Evolutionary conservation across 805 yeast species (phyloP).

Genomic region (Candida sakaeoensis): DNA sequence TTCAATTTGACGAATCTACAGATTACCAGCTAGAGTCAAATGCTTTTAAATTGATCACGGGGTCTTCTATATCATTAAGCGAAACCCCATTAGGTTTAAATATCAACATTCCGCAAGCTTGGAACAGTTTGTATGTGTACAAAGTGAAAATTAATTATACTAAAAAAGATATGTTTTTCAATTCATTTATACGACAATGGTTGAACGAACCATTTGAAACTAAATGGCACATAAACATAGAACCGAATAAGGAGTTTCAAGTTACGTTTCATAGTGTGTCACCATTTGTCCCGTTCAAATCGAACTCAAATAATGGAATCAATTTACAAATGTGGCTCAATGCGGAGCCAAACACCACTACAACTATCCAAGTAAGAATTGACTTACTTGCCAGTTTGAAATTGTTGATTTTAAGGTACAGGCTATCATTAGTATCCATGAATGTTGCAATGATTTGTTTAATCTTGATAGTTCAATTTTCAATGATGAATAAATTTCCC

Average conservation of each 20-base stretch:
- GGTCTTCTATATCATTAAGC: constrained; percentile 40
- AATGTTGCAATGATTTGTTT: constrained; percentile 59
- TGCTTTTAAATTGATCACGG: constrained; percentile 35
- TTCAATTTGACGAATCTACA: background rate
- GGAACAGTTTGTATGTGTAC: constrained; percentile 62
- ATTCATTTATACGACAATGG: constrained; percentile 69
- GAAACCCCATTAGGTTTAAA: constrained; percentile 43
- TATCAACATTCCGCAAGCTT: constrained; percentile 51
- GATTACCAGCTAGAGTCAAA: constrained; percentile 20
- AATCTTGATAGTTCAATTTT: constrained; percentile 54
- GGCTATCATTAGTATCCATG: constrained; percentile 69
- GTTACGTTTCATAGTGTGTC: constrained; percentile 56
- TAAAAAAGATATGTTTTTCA: constrained; percentile 27
- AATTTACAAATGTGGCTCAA: constrained; percentile 49
- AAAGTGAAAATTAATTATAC: constrained; percentile 22
- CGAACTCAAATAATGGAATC: constrained; percentile 25
- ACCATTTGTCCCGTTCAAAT: constrained; percentile 59
- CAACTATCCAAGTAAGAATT: constrained; percentile 37
- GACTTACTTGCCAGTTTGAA: constrained; percentile 62
- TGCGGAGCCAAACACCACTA: constrained; percentile 28
- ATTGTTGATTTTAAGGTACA: constrained; percentile 67
- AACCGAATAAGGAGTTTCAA: constrained; percentile 8
- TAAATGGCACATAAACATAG: constrained; percentile 68
- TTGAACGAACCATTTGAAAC: constrained; percentile 64
- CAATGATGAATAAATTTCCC: constrained; percentile 34